Percentiles rank a stretch among this genome's conserved stretches.
Evolutionary conservation across 768 basidiomycete species (phyloP).

Genomic region (Mycena alexandri): DNA sequence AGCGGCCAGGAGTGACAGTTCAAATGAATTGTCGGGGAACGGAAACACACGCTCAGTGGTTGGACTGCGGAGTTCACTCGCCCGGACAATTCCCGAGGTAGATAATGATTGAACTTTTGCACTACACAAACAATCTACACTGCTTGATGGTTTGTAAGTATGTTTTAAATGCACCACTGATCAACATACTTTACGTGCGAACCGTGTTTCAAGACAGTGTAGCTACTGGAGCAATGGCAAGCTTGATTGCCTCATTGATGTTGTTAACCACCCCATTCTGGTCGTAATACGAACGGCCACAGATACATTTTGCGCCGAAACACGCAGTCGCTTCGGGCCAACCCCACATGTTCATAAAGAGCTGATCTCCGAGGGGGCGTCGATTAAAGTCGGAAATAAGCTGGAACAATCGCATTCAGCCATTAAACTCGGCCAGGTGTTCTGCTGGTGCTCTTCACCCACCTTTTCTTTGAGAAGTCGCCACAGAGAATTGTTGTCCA

Average conservation of each 20-base stretch:
- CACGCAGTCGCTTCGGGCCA: slow-evolving; percentile 57
- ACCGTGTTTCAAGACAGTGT: background rate
- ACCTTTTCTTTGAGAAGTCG: slow-evolving; percentile 55
- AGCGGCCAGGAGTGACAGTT: no score
- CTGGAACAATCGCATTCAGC: slow-evolving; percentile 10
- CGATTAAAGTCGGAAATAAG: slow-evolving; percentile 51
- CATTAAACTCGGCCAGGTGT: background rate
- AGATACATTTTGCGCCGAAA: slow-evolving; percentile 54
- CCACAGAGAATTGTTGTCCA: slow-evolving; percentile 52
- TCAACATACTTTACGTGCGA: no score
- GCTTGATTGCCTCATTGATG: slow-evolving; percentile 46
- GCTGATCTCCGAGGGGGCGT: slow-evolving; percentile 54
- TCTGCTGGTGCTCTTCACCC: slow-evolving; percentile 37
- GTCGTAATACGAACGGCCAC: slow-evolving; percentile 50
- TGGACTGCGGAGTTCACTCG: no score
- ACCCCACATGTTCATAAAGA: slow-evolving; percentile 56
- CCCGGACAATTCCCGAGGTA: no score
- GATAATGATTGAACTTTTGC: no score
- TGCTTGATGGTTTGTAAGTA: no score
- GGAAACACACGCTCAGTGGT: no score
- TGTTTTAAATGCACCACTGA: no score
- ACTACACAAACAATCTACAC: no score
- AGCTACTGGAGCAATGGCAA: background rate
- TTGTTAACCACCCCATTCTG: slow-evolving; percentile 49
- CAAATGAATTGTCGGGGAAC: no score